phyloP scores from a whole-genome alignment of 768 basidiomycete species.

The Russula dissimulans region DNA sequence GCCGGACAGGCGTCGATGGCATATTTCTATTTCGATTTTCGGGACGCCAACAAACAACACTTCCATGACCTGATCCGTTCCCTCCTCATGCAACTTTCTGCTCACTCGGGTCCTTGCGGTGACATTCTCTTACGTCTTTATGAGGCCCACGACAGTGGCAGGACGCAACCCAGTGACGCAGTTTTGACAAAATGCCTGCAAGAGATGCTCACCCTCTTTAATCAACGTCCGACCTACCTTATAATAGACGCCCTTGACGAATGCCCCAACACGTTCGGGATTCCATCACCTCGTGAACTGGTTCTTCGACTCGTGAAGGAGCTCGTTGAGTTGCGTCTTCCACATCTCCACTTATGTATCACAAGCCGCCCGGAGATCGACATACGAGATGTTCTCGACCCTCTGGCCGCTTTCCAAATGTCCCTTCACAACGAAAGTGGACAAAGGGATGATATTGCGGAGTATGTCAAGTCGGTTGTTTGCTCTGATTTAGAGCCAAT shows the following conservation, averaged over 20 bases:
- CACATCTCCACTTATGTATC: background rate
- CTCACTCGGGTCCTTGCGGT: no score
- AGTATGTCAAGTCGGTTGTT: background rate
- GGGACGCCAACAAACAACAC: no score
- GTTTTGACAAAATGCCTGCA: background rate
- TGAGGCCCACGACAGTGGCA: background rate
- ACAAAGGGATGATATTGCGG: background rate
- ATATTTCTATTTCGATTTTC: no score
- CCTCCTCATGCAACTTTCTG: no score
- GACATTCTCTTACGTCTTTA: background rate
- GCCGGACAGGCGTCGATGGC: no score
- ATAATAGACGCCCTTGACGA: background rate
- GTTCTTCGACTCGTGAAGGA: background rate
- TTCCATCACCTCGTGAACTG: background rate
- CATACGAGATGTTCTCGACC: background rate
- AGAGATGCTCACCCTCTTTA: background rate
- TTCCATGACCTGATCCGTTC: no score
- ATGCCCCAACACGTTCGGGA: background rate
- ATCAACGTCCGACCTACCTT: background rate
- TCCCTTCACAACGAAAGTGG: no score
- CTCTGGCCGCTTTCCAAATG: background rate
- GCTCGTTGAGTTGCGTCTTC: background rate
- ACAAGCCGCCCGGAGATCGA: background rate
- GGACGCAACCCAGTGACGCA: background rate
- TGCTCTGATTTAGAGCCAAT: background rate